Evolutionary conservation across 805 yeast species (phyloP).

Genomic region (Metschnikowia bowlesiae): DNA sequence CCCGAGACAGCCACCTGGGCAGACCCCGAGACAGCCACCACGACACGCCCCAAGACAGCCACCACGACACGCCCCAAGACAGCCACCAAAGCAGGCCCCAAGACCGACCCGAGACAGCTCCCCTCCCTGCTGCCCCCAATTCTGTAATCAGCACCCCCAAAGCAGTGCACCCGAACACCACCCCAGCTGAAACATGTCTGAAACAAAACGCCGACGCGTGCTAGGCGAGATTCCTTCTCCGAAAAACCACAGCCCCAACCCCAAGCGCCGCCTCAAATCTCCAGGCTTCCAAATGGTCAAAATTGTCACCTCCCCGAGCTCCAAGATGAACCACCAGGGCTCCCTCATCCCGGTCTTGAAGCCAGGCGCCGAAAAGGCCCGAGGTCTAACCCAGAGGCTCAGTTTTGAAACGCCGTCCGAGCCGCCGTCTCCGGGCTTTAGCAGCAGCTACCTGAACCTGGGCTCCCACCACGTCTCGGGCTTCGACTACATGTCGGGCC

Average conservation of each 20-base stretch:
- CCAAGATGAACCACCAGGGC: constrained; percentile 6
- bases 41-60: too few species aligned
- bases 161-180: not conserved
- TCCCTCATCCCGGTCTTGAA: constrained; percentile 13
- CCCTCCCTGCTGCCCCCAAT: too few species aligned
- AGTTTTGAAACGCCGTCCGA: not conserved
- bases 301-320: constrained; percentile 6
- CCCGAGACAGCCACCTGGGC: too few species aligned
- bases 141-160: too few species aligned
- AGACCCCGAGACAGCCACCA: too few species aligned
- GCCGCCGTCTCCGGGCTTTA: not conserved
- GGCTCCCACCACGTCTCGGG: not conserved
- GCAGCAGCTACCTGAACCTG: not conserved
- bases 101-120: too few species aligned
- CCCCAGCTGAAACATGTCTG: not conserved
- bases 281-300: constrained; percentile 20
- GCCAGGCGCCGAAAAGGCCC: not conserved
- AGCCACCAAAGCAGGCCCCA: too few species aligned
- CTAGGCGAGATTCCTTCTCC: constrained; percentile 16
- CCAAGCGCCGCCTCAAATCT: constrained; percentile 13
- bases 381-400: not conserved
- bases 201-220: constrained; percentile 16
- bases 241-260: not conserved
- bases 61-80: too few species aligned
- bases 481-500: not conserved